Percentiles rank a stretch among this genome's conserved stretches.
Conservation (phyloP, 306 rosid species). For the Sphenostylis stenocarpa region DNA sequence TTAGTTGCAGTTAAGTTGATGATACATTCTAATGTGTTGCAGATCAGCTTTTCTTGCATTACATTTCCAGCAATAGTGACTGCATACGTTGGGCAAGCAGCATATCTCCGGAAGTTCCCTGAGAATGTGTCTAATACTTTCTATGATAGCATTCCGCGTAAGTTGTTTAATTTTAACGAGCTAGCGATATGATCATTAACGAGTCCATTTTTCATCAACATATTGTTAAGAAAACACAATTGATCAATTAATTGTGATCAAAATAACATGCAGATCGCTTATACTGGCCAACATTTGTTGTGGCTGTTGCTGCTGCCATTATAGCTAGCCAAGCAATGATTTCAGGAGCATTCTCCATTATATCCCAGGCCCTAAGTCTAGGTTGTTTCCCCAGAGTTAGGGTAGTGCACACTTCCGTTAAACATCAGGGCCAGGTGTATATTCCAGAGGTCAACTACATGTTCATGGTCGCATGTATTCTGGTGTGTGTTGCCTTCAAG, state of each 20-base stretch:
- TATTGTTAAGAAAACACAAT: too few species aligned
- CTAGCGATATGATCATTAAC: too few species aligned
- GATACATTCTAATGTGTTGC: constrained; percentile 10
- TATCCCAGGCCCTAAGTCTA: constrained; percentile 62
- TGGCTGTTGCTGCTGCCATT: constrained; percentile 76
- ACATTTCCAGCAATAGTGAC: constrained; percentile 37
- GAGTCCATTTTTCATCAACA: too few species aligned
- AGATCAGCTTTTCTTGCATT: constrained; percentile 46
- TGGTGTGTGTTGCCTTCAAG: constrained; percentile 59
- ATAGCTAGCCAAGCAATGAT: constrained; percentile 95
- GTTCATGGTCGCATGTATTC: constrained; percentile 69
- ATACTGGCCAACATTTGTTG: constrained; percentile 87
- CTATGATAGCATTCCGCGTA: constrained; percentile 48
- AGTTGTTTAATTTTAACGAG: constrained; percentile 8
- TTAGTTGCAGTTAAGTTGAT: not conserved
- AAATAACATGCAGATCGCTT: constrained; percentile 45
- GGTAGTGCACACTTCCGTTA: constrained; percentile 73
- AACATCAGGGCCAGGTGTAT: constrained; percentile 78
- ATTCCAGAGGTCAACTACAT: constrained; percentile 77
- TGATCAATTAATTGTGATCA: not conserved
- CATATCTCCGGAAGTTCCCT: constrained; percentile 39
- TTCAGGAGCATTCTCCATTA: constrained; percentile 78
- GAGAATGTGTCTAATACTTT: constrained; percentile 34
- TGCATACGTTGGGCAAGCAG: constrained; percentile 49
- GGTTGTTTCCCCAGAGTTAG: constrained; percentile 86